phyloP scores from a whole-genome alignment of 768 basidiomycete species.

The Leccinum boreale region DNA sequence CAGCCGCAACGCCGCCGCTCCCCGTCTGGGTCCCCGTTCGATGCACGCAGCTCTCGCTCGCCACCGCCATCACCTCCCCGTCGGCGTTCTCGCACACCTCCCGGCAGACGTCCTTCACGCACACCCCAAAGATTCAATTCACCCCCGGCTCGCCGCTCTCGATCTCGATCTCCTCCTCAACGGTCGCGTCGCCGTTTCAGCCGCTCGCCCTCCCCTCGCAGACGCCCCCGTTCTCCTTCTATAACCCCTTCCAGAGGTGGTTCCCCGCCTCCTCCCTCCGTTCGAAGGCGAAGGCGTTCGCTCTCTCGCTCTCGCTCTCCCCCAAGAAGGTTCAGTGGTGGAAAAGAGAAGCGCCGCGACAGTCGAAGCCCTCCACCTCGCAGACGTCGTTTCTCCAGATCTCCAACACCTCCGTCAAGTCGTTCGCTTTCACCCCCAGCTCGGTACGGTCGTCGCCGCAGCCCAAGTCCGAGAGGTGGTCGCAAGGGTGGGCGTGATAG shows the following conservation, averaged over 20 bases:
- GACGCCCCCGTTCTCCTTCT: slow-evolving; percentile 32
- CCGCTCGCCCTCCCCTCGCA: slow-evolving; percentile 26
- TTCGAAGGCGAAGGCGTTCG: slow-evolving; percentile 37
- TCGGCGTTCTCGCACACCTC: slow-evolving; percentile 39
- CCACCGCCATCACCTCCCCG: slow-evolving; percentile 32
- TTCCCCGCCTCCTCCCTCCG: slow-evolving; percentile 38
- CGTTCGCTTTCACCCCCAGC: slow-evolving; percentile 32
- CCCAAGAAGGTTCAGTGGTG: slow-evolving; percentile 19
- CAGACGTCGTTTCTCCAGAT: slow-evolving; percentile 44
- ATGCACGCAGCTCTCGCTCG: slow-evolving; percentile 39
- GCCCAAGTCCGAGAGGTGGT: slow-evolving; percentile 35
- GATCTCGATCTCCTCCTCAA: slow-evolving; percentile 30
- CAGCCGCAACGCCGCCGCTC: slow-evolving; percentile 50
- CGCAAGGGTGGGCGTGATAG: slow-evolving; percentile 27
- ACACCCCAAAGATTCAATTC: slow-evolving; percentile 29
- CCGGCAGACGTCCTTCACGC: slow-evolving; percentile 34
- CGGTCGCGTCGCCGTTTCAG: slow-evolving; percentile 25
- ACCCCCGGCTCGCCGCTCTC: slow-evolving; percentile 38
- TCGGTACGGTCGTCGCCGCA: slow-evolving; percentile 45
- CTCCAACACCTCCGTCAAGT: slow-evolving; percentile 49
- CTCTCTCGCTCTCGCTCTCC: slow-evolving; percentile 30
- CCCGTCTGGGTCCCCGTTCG: slow-evolving; percentile 34
- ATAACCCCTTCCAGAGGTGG: slow-evolving; percentile 33
- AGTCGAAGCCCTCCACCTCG: slow-evolving; percentile 33
- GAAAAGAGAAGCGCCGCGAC: slow-evolving; percentile 24